Evolutionary conservation across 257 asterid species (phyloP).

Genomic region (Leonotis leonurus): DNA sequence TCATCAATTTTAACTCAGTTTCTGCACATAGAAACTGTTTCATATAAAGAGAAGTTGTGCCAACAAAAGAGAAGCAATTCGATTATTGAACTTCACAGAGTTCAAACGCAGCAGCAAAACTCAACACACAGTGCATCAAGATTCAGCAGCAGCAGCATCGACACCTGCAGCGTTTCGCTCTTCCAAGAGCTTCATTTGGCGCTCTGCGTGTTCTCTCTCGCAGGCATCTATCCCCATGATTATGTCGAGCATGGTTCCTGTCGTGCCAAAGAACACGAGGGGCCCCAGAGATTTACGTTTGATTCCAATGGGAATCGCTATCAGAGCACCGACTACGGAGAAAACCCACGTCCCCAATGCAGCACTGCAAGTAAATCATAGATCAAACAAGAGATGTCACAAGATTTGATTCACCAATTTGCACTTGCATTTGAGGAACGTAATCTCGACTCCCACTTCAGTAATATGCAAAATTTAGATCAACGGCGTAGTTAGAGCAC

Average conservation of each 20-base stretch:
- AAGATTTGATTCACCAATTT: no score
- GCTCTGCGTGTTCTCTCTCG: slow-evolving; percentile 94
- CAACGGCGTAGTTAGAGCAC: no score
- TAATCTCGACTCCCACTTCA: no score
- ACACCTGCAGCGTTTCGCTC: slow-evolving; percentile 52
- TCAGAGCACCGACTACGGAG: slow-evolving; percentile 86
- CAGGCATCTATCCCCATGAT: slow-evolving; percentile 88
- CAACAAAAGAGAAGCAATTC: background rate
- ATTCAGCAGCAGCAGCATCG: no score
- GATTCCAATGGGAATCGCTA: slow-evolving; percentile 91
- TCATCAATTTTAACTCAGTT: background rate
- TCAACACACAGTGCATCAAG: no score
- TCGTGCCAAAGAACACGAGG: slow-evolving; percentile 90
- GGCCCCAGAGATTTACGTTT: slow-evolving; percentile 82
- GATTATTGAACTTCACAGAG: background rate
- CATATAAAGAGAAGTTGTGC: background rate
- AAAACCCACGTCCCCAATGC: slow-evolving; percentile 96
- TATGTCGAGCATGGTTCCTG: slow-evolving; percentile 95
- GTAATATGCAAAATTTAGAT: no score
- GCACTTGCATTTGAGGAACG: no score
- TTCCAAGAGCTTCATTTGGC: slow-evolving; percentile 73
- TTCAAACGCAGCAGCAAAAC: no score
- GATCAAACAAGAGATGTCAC: no score
- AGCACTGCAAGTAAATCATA: slow-evolving; percentile 55
- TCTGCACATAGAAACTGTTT: background rate